Evolutionary conservation across 1,284 basidiomycete genomes (phyloP).

Genomic region (Pascua guehoae): DNA sequence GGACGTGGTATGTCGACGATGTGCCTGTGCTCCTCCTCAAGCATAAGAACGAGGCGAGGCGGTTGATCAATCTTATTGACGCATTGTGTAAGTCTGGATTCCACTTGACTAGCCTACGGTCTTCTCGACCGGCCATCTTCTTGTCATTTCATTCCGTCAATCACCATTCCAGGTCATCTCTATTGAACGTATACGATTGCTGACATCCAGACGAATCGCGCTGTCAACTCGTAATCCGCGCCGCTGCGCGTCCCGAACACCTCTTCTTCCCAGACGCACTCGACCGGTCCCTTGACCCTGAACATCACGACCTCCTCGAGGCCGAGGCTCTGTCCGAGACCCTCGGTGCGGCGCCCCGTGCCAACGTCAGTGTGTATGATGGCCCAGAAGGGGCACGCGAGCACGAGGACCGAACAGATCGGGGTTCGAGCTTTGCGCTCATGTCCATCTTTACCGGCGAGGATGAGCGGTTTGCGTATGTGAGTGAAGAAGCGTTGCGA

Average conservation of each 20-base stretch:
- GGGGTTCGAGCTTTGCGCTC: conserved; percentile 38
- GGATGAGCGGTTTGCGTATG: conserved; percentile 66
- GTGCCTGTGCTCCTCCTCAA: conserved; percentile 59
- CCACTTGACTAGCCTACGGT: no score
- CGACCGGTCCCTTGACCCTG: conserved; percentile 12
- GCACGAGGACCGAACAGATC: conserved; percentile 48
- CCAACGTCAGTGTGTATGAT: conserved; percentile 62
- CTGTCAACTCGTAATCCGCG: conserved; percentile 49
- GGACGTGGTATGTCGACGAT: conserved; percentile 59
- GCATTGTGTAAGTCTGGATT: conserved; percentile 58
- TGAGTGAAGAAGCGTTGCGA: conserved; percentile 32
- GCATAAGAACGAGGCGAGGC: conserved; percentile 64
- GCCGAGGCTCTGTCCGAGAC: conserved; percentile 61
- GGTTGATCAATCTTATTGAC: conserved; percentile 69
- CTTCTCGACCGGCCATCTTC: not conserved
- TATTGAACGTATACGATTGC: no score
- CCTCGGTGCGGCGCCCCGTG: conserved; percentile 57
- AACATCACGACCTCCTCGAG: conserved; percentile 52
- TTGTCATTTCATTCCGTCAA: not conserved
- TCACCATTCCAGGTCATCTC: no score
- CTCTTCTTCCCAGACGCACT: conserved; percentile 62
- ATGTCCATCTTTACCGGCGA: conserved; percentile 66
- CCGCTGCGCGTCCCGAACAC: conserved; percentile 55
- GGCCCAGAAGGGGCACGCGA: conserved; percentile 23
- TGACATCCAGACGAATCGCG: conserved; percentile 44